Evolutionary conservation across 805 yeast species (phyloP).

Genomic region (Groenewaldozyma salmanticensis): DNA sequence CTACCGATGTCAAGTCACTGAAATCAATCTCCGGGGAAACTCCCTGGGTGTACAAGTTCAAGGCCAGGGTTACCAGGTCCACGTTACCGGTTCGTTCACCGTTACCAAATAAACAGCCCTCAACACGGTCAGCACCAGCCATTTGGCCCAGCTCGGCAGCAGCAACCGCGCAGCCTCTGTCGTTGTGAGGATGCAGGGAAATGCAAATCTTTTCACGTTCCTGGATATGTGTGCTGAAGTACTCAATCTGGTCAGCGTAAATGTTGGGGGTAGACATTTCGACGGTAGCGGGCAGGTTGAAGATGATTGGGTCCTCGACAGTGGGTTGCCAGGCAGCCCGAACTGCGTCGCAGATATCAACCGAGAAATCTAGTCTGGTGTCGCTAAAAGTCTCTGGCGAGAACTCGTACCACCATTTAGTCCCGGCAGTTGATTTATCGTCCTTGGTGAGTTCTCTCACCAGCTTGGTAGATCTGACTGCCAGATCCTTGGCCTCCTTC

Average conservation of each 20-base stretch:
- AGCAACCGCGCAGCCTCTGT: slow-evolving; percentile 84
- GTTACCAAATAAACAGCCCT: slow-evolving; percentile 77
- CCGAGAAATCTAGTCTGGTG: slow-evolving; percentile 52
- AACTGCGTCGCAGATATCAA: slow-evolving; percentile 65
- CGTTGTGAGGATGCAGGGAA: slow-evolving; percentile 76
- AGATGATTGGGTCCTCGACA: slow-evolving; percentile 55
- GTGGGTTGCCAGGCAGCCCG: slow-evolving; percentile 67
- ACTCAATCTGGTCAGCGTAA: slow-evolving; percentile 79
- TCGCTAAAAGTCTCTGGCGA: slow-evolving; percentile 76
- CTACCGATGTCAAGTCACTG: slow-evolving; percentile 53
- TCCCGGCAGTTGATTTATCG: slow-evolving; percentile 40
- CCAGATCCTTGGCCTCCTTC: slow-evolving; percentile 49
- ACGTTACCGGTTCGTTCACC: slow-evolving; percentile 88
- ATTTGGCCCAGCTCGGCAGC: slow-evolving; percentile 68
- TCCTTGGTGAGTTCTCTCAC: slow-evolving; percentile 65
- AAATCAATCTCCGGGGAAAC: slow-evolving; percentile 62
- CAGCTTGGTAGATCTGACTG: slow-evolving; percentile 51
- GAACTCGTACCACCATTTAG: slow-evolving; percentile 68
- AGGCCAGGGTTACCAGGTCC: slow-evolving; percentile 67
- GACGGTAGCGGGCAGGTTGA: slow-evolving; percentile 78
- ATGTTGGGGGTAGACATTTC: slow-evolving; percentile 75
- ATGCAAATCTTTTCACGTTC: slow-evolving; percentile 64
- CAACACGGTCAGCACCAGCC: slow-evolving; percentile 85
- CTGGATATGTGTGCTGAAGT: slow-evolving; percentile 48
- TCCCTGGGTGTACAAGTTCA: slow-evolving; percentile 74